These are phyloP conservation scores for Coemansia sp. DNA, from an alignment of 192 early-diverging fungal species.

Conservation along the genomic window DNA sequence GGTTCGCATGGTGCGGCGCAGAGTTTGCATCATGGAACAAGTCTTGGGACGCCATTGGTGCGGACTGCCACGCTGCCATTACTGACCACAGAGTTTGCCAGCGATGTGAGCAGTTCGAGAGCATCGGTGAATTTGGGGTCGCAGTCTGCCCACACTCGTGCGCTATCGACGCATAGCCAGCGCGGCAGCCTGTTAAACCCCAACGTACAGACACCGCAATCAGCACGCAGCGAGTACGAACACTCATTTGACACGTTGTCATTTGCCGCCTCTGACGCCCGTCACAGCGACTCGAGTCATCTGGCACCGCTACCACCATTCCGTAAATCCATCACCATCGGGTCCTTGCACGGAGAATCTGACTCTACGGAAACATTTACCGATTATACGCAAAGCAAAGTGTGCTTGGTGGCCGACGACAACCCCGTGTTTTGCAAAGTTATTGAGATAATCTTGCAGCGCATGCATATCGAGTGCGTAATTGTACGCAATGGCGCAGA, in stretches of 20 bases:
- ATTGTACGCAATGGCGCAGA: slow-evolving; percentile 88
- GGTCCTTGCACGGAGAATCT: neutral
- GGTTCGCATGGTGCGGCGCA: neutral
- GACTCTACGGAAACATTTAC: too few species aligned
- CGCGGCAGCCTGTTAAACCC: slow-evolving; percentile 46
- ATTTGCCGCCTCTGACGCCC: neutral
- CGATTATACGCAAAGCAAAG: slow-evolving; percentile 10
- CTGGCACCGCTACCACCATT: neutral
- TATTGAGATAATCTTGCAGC: slow-evolving; percentile 81
- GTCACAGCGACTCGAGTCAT: neutral
- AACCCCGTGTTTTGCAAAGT: slow-evolving; percentile 89
- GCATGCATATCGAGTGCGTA: slow-evolving; percentile 75
- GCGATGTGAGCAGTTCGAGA: neutral
- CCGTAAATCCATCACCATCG: neutral
- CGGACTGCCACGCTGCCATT: slow-evolving; percentile 14
- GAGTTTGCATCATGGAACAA: neutral
- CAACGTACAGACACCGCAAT: neutral
- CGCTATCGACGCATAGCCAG: slow-evolving; percentile 8
- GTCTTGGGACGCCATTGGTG: neutral
- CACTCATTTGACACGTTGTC: neutral
- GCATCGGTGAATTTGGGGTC: neutral
- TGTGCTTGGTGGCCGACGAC: slow-evolving; percentile 84
- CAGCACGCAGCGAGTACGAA: neutral
- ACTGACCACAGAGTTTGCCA: neutral
- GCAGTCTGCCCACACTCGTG: slow-evolving; percentile 1